Evolutionary conservation across 441 rosid species (phyloP), one percentile per base, ranked within the genome.

Genomic region (Populus tomentosa): DNA sequence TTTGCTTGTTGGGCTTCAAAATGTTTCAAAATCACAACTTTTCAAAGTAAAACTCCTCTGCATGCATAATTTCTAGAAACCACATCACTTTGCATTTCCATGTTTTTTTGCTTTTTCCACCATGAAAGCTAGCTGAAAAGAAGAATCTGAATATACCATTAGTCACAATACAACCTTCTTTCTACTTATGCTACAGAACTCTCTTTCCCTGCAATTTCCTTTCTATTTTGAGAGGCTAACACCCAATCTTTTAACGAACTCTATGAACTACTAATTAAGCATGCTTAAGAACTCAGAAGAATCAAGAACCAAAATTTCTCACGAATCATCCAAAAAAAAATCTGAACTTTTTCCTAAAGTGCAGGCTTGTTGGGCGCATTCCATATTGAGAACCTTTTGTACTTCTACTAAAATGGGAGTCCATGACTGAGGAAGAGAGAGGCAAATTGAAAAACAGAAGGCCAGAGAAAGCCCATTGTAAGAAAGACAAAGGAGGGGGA

Each of bases 381-480:
- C 56, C 56, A 50, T 50, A 14, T 1, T 14, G 56, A 50, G 18
- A 62, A 69, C 24, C 20, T 69, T 71, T 62, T 42, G 69, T 73
- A 65, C 77, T 72, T 83, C 78, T 36, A 53, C 74, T 53, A 40
- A 68, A 76, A 75, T 66, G 79, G 73, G 40, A 20, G 40, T 62
- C 76, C 75, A 38, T 71, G 61, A 26, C 67, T 63, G 72, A 56
- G 70, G 46, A 42, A 67, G 16, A 72, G 59, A 77, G 23, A 46
- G 65, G 50, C 36, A 28, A 61, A 76, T 42, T 69, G 10, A 74
- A 63, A 75, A 33, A 5, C 56, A 14, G 4, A 14, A 46, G 56
- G 7, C 20, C 56, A 14, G 18, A 50, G 56, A 50, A 16, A 73
- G 3, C 10, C 75, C 38, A 74, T 67, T 75, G 6, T 59, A n/a